Base-by-base conservation (phyloP, 179 eudicot genomes). In the Drosera spatulata region DNA sequence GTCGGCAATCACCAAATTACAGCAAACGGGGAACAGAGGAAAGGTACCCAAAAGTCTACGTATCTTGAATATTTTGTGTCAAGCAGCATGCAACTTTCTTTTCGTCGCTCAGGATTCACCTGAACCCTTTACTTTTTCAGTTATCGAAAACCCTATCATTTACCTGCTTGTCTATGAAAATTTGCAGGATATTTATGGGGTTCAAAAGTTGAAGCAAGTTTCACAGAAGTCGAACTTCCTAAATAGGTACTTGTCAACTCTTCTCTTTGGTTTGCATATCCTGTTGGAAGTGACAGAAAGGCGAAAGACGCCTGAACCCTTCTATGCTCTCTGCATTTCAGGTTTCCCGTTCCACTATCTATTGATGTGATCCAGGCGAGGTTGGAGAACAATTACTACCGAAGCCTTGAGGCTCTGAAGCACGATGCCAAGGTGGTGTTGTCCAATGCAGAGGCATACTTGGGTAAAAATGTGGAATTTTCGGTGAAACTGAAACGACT, bases 271-370 rank as follows among this genome's bases (percentile, higher is more conserved):
- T n/a, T 42, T 41, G 45, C 45, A 43, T 43, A 4, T 43, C 45
- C 8, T 43, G 45, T 4, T 57, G 37, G 14, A 33, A 55, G 58
- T 5, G 22, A 59, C 12, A 51, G n/a, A 51, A 12, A 49, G 1
- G 44, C 22, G 48, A 46, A 58, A 41, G 46, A 44, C 10, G 12
- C 1, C 15, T 51, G 33, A 51, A 12, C 6, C 11, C 33, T 54
- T 38, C 37, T 62, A 10, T 2, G 50, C 39, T 41, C 4, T 3
- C 39, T 12, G 39, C 56, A 46, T 41, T 72, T 68, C 85, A 91
- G 97, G 81, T 91, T 85, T 79, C 91, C 95, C 2, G 96, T 83
- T 39, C 95, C 97, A 13, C 59, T 91, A 65, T 80, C 95, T 11
- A 72, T 91, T 54, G 96, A 91, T 59, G 77, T 83, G 43, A 88